Conservation (phyloP, 2,329 filamentous ascomycete species). For the Dactylellina leptospora region DNA sequence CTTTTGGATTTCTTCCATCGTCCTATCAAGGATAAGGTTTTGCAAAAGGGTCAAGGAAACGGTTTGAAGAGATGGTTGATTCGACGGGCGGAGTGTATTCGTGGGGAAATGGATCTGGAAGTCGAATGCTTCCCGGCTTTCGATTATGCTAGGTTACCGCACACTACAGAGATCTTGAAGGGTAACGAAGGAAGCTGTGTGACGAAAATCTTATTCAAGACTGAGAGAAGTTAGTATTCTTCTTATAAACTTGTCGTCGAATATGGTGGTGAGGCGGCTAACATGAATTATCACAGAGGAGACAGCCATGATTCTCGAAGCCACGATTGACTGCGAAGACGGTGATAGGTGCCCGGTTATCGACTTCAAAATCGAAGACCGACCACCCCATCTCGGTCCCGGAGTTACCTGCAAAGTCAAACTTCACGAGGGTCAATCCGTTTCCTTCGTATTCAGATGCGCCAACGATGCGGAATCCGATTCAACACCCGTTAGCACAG, state of each 20-base stretch:
- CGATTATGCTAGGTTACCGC: conserved; percentile 72
- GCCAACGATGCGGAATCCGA: conserved; percentile 65
- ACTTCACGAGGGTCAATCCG: conserved; percentile 72
- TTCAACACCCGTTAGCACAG: conserved; percentile 69
- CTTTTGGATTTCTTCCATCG: conserved; percentile 79
- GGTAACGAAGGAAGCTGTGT: conserved; percentile 55
- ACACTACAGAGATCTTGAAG: conserved; percentile 68
- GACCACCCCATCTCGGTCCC: conserved; percentile 67
- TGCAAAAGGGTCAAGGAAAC: conserved; percentile 65
- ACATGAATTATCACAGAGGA: conserved; percentile 57
- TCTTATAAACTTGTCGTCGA: neutral
- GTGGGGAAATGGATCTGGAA: conserved; percentile 72
- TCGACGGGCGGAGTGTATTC: conserved; percentile 75
- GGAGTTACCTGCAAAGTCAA: conserved; percentile 70
- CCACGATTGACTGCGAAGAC: conserved; percentile 71
- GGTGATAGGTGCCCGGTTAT: conserved; percentile 66
- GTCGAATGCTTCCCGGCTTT: conserved; percentile 78
- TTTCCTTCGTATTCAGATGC: conserved; percentile 73
- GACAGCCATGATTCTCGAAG: conserved; percentile 72
- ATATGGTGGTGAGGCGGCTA: neutral
- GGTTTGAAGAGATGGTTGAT: conserved; percentile 75
- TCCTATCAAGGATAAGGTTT: conserved; percentile 68
- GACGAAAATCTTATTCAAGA: conserved; percentile 43
- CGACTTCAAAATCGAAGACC: conserved; percentile 66
- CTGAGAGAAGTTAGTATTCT: conserved; percentile 34